Evolutionary conservation across 2,329 filamentous ascomycete genomes (phyloP), one percentile per base, ranked within the genome.

Genomic region (Gyromitra esculenta): DNA sequence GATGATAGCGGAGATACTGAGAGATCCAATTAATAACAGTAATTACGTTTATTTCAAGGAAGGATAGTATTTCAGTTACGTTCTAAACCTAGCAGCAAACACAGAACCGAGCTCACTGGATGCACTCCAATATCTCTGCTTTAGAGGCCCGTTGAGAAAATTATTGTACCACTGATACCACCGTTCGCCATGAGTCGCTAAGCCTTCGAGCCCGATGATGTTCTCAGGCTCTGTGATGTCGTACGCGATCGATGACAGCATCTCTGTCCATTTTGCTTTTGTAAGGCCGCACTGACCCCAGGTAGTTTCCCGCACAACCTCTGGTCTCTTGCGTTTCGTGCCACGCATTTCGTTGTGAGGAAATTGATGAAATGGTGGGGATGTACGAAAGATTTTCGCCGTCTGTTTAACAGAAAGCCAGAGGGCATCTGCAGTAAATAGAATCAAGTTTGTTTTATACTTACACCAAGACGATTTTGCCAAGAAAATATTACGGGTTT

Each of bases 131-230:
- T 5, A 60, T 21, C 21, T 60, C 15, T 11, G n/a, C 5, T 41
- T 39, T 15, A 60, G 5, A 1, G 48, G 18, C 3, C 48, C 64
- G 8, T 57, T 37, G 5, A 67, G 37, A 6, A 56, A 67, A 8
- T 5, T n/a, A 15, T 31, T 18, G n/a, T 31, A 54, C 48, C 64
- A 67, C 8, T 67, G 5, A 6, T 57, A 11, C 64, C 64, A 67
- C 7, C 13, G 8, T 8, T 67, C 8, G 1, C 48, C 35, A 5
- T 56, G 35, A 1, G 18, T 31, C 1, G 37, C 11, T 3, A 31
- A 37, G 4, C 64, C 64, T 45, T 67, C 13, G 0, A 67, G 64
- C 1, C 50, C 50, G 21, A 67, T 11, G 5, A 25, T 5, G n/a
- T 56, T 56, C 18, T 67, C 64, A 7, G 37, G n/a, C 3, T 25